A percentile compares a stretch with the other conserved stretches of the same genome.
These are phyloP conservation scores for Combretum micranthum DNA, from an alignment of 345 rosid species.

Conservation along the genomic window DNA sequence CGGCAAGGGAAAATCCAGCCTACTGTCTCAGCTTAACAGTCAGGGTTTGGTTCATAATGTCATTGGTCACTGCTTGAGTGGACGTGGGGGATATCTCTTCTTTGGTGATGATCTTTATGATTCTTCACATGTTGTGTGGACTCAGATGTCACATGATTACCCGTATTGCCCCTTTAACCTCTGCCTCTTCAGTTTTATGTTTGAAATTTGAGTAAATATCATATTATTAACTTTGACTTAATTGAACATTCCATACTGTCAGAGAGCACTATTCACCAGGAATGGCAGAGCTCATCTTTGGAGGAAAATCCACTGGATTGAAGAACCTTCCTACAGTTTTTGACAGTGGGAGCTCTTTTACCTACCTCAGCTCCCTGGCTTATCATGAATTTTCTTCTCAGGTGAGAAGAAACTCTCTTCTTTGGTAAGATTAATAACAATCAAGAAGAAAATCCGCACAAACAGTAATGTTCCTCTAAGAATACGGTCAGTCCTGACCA, in stretches of 20 bases:
- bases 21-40: slow-evolving; percentile 65
- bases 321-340: slow-evolving; percentile 44
- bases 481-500: neutral
- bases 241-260: slow-evolving; percentile 7
- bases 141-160: slow-evolving; percentile 59
- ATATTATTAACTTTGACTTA: neutral
- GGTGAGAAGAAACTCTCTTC: slow-evolving; percentile 34
- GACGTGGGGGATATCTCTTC: slow-evolving; percentile 77
- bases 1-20: slow-evolving; percentile 78
- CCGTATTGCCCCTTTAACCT: slow-evolving; percentile 22
- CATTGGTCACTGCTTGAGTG: slow-evolving; percentile 80
- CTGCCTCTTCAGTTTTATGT: neutral
- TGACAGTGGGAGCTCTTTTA: slow-evolving; percentile 93
- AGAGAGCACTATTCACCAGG: slow-evolving; percentile 86
- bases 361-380: slow-evolving; percentile 62
- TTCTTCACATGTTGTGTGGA: slow-evolving; percentile 63
- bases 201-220: neutral
- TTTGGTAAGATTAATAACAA: neutral
- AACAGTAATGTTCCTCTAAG: neutral
- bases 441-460: neutral
- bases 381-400: slow-evolving; percentile 38
- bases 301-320: slow-evolving; percentile 52
- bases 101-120: slow-evolving; percentile 75
- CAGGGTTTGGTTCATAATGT: slow-evolving; percentile 63
- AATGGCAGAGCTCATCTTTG: slow-evolving; percentile 51